Conservation (phyloP, 345 rosid species). For the Eucalyptus sideroxylon region DNA sequence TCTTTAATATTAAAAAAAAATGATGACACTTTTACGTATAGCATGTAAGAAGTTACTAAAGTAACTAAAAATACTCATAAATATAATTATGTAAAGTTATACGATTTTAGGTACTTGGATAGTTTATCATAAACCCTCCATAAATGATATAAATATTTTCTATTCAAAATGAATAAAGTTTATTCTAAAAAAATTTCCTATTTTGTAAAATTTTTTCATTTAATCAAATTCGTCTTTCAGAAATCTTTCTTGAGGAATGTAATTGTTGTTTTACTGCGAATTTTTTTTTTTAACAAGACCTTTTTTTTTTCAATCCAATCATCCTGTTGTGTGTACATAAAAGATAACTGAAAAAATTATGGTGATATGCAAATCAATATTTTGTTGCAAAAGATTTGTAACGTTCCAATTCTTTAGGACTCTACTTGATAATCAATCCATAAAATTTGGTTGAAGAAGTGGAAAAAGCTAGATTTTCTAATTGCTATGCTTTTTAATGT, state of each 20-base stretch:
- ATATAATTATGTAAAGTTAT: background rate
- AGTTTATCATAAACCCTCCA: background rate
- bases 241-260: background rate
- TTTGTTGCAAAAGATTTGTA: background rate
- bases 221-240: background rate
- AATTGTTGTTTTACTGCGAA: background rate
- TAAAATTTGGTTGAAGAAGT: background rate
- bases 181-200: background rate
- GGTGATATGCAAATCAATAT: background rate
- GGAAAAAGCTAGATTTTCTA: background rate
- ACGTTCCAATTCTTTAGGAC: background rate
- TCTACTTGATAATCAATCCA: background rate
- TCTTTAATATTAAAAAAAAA: background rate
- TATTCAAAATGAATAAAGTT: background rate
- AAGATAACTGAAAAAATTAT: background rate
- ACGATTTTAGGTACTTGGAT: background rate
- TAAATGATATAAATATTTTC: background rate
- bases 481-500: background rate
- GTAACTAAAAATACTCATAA: background rate
- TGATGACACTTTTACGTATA: background rate
- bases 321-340: background rate
- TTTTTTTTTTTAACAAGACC: rapidly evolving
- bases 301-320: background rate
- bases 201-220: background rate
- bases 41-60: background rate